These are phyloP conservation scores for sunflower (Helianthus annuus) DNA, from an alignment of 129 eudicot genomes.

Conservation along the genomic window HanXRQr2.0-SUNRISE NC_035438.2:3154945-3155444, in stretches of 20 bases:
- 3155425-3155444: no score
- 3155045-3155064: background rate
- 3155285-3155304: no score
- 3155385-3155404: no score
- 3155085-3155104: constrained; percentile 27
- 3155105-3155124: constrained; percentile 16
- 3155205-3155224: no score
- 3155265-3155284: background rate
- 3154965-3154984: constrained; percentile 75
- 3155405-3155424: no score
- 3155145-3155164: background rate
- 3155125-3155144: no score
- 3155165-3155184: background rate
- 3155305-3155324: no score
- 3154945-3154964: constrained; percentile 99
- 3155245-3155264: background rate
- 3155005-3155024: constrained; percentile 1
- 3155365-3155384: no score
- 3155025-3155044: no score
- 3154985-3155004: constrained; percentile 29
- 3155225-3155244: no score
- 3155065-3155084: constrained; percentile 40
- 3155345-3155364: no score
- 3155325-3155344: no score
- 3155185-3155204: background rate